Percentiles rank a stretch among this genome's conserved stretches.
phyloP scores from a whole-genome alignment of 176 grass and related monocot genomes.

The Pontederia crassipes region DNA sequence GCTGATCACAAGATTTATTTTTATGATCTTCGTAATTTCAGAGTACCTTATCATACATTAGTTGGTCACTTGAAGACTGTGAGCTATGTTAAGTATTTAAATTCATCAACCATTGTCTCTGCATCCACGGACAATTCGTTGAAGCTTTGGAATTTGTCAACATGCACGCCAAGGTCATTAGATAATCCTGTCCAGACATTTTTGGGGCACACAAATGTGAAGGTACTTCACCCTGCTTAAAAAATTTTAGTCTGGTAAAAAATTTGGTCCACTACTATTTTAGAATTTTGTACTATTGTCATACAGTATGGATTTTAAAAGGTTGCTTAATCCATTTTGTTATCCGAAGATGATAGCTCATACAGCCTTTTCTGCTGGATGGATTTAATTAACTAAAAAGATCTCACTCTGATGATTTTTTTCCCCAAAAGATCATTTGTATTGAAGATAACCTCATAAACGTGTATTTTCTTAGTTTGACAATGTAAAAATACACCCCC shows the following conservation, averaged over 20 bases:
- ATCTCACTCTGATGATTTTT: too few species aligned
- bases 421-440: too few species aligned
- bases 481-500: too few species aligned
- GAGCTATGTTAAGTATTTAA: conserved; percentile 90
- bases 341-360: too few species aligned
- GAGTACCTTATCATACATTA: conserved; percentile 59
- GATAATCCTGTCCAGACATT: conserved; percentile 76
- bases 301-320: too few species aligned
- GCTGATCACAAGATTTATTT: conserved; percentile 96
- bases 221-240: conserved; percentile 29
- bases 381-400: too few species aligned
- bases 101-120: conserved; percentile 64
- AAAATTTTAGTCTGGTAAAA: neutral
- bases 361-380: too few species aligned
- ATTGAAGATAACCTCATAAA: too few species aligned
- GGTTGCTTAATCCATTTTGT: too few species aligned
- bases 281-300: too few species aligned
- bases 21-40: conserved; percentile 87
- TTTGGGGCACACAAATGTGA: conserved; percentile 86
- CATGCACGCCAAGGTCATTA: conserved; percentile 36
- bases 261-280: neutral
- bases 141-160: conserved; percentile 83
- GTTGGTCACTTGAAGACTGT: conserved; percentile 83
- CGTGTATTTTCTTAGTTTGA: too few species aligned
- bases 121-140: conserved; percentile 79